A percentile compares a stretch with the other conserved stretches of the same genome.
These are phyloP conservation scores for Oryza brachyantha DNA, from an alignment of 176 grass and related monocot species.

Conservation along the genomic window DNA sequence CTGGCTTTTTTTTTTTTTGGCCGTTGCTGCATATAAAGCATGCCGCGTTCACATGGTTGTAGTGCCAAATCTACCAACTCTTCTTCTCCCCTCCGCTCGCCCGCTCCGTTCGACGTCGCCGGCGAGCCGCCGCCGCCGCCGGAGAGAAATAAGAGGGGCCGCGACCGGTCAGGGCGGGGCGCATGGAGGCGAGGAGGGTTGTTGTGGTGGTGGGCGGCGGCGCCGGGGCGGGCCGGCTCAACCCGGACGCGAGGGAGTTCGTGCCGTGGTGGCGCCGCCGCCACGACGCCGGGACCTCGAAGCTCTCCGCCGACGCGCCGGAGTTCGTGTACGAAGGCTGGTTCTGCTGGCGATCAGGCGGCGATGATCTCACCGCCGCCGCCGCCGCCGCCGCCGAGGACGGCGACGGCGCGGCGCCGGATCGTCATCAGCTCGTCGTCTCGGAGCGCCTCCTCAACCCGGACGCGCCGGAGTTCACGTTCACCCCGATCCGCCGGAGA, in stretches of 20 bases:
- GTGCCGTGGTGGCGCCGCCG: constrained; percentile 19
- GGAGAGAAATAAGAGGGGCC: too few species aligned
- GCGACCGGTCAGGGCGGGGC: too few species aligned
- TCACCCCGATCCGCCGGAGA: not conserved
- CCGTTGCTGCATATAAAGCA: not conserved
- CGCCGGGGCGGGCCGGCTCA: not conserved
- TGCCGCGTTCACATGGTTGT: not conserved
- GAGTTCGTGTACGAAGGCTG: not conserved
- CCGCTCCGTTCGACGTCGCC: too few species aligned
- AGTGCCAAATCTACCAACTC: not conserved
- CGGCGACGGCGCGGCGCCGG: not conserved
- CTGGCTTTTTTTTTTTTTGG: too few species aligned
- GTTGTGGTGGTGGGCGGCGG: not conserved
- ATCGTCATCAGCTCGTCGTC: too few species aligned
- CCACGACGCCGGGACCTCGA: not conserved
- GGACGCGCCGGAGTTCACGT: not conserved
- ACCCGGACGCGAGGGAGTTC: constrained; percentile 23
- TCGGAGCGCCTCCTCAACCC: not conserved
- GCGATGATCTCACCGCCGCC: not conserved
- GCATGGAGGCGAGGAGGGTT: not conserved
- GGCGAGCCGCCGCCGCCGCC: too few species aligned
- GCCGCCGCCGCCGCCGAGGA: not conserved
- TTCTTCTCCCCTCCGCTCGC: not conserved
- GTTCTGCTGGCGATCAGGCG: not conserved
- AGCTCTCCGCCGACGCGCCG: constrained; percentile 12